phyloP scores from a whole-genome alignment of 306 rosid species.

The Castanea mollissima region DNA sequence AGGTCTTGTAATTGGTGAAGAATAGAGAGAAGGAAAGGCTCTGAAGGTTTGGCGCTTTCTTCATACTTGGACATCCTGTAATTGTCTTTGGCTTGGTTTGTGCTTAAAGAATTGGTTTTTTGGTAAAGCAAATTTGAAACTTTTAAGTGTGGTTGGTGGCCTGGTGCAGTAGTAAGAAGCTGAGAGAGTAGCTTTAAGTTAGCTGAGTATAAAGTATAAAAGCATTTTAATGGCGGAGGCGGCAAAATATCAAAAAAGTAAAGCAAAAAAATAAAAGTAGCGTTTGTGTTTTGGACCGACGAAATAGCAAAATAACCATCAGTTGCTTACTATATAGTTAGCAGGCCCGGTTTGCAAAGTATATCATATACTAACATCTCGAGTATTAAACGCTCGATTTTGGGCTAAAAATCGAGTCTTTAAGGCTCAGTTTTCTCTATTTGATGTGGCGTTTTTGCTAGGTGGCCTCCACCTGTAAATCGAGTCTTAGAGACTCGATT shows the following conservation, averaged over 20 bases:
- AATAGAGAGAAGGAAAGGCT: neutral
- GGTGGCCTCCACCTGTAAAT: too few species aligned
- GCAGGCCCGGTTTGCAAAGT: too few species aligned
- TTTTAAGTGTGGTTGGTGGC: neutral
- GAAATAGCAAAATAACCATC: too few species aligned
- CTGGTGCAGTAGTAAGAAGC: neutral
- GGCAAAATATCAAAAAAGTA: slow-evolving; percentile 21
- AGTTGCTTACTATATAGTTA: too few species aligned
- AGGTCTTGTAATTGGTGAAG: slow-evolving; percentile 34
- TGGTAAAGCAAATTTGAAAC: neutral
- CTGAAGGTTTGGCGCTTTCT: slow-evolving; percentile 15
- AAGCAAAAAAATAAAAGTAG: neutral
- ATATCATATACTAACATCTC: too few species aligned
- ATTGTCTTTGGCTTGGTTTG: neutral
- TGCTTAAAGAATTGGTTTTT: neutral
- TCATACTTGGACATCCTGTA: slow-evolving; percentile 10
- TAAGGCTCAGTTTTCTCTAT: too few species aligned
- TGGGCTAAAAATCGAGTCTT: too few species aligned
- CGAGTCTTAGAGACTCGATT: too few species aligned
- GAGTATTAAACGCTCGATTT: too few species aligned
- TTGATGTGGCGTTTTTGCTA: too few species aligned
- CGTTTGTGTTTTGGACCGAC: neutral
- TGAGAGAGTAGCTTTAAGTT: too few species aligned
- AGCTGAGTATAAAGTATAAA: slow-evolving; percentile 6
- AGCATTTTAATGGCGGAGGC: slow-evolving; percentile 38